Evolutionary conservation across 305 asterid genomes (phyloP), one percentile per base, ranked within the genome.

Genomic region (Petunia hybrid): DNA sequence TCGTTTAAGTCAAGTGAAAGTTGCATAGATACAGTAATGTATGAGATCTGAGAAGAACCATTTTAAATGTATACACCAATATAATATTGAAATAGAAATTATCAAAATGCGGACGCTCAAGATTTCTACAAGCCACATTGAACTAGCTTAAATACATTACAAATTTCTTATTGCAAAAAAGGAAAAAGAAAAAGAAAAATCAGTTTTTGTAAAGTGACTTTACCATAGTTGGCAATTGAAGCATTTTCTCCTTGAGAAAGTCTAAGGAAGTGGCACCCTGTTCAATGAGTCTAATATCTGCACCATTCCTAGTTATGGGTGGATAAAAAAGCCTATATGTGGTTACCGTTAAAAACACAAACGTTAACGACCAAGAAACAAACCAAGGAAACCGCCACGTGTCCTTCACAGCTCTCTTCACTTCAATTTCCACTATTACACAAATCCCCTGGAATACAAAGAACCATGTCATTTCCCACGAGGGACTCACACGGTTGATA

Each of bases 311-410:
- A 78, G 87, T 76, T 86, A 93, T 16, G 14, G 97, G 95, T 36
- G 94, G 98, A 3, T 92, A 92, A 63, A 92, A 94, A 77, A 91
- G 80, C 92, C 97, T 87, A 67, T 83, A 92, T 40, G 91, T 83
- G 43, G 96, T 86, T 64, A 6, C 84, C 68, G 85, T 66, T 86
- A 90, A 92, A 70, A 91, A 90, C 40, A 92, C 94, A 2, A 91
- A 53, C n/a, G 94, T 89, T 82, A 87, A 63, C 68, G 87, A 85
- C 81, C 86, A 82, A 8, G 87, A 85, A 79, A 89, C 88, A 16
- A 78, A 80, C 94, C 86, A 51, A 1, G 92, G 91, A 81, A 89
- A 12, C 83, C 76, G 77, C 88, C 85, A 68, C n/a, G 70, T 22
- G 31, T 22, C 31, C 31, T 22, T 87, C 63, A 82, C 53, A 45